Evolutionary conservation across 306 rosid species (phyloP).

Genomic region (Morella rubra): DNA sequence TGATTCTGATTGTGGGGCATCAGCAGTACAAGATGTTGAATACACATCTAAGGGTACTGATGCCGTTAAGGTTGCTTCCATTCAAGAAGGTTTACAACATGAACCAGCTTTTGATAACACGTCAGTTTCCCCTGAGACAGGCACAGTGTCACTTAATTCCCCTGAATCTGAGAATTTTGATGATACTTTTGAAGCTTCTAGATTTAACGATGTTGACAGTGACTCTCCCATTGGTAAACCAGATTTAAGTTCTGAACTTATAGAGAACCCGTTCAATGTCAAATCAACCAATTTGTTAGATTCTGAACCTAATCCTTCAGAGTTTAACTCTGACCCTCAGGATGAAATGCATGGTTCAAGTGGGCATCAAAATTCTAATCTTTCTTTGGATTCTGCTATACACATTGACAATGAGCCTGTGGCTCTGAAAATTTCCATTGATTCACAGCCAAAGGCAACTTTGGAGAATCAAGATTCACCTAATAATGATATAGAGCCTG

Average conservation of each 20-base stretch:
- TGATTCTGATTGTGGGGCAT: conserved; percentile 46
- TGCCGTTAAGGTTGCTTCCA: conserved; percentile 38
- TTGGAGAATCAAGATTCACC: conserved; percentile 41
- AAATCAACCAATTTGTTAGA: conserved; percentile 38
- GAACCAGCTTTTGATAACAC: conserved; percentile 43
- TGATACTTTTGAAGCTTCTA: conserved; percentile 48
- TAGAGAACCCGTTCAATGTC: conserved; percentile 41
- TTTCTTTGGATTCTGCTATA: conserved; percentile 30
- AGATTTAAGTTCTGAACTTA: conserved; percentile 45
- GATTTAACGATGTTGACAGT: conserved; percentile 48
- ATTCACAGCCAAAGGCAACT: conserved; percentile 36
- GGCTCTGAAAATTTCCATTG: conserved; percentile 30
- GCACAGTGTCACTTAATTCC: conserved; percentile 25
- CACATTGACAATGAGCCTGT: conserved; percentile 33
- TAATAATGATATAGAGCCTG: conserved; percentile 35
- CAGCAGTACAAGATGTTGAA: conserved; percentile 43
- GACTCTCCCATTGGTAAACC: conserved; percentile 36
- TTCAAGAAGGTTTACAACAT: conserved; percentile 42
- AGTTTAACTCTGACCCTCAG: conserved; percentile 43
- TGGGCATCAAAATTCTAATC: conserved; percentile 32
- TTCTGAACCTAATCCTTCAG: conserved; percentile 35
- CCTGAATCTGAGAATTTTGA: conserved; percentile 51
- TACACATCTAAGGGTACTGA: conserved; percentile 40
- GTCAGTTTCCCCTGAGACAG: conserved; percentile 36
- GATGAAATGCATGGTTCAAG: conserved; percentile 43